phyloP scores from a whole-genome alignment of 2,329 filamentous ascomycete genomes.

The Sporothrix phasma region DNA sequence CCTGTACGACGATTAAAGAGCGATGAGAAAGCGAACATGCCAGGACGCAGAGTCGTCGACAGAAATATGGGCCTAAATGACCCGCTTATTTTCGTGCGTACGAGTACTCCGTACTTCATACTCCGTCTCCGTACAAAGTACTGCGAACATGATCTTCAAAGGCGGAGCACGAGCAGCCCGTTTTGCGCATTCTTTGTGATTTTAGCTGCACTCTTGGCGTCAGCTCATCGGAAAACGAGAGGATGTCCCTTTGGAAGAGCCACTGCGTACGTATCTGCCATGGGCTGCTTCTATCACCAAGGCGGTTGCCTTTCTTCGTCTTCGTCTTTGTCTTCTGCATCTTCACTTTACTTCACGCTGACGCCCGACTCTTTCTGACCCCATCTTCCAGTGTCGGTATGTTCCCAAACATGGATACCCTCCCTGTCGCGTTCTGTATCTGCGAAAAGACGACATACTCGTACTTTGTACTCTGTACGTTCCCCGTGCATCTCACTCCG shows the following conservation, averaged over 20 bases:
- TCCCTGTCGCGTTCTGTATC: background rate
- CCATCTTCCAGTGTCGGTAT: background rate
- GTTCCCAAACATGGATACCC: background rate
- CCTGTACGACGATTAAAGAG: background rate
- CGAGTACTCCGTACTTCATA: no score
- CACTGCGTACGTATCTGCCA: no score
- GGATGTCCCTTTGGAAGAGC: no score
- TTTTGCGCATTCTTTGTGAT: background rate
- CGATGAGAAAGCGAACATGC: background rate
- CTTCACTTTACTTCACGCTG: background rate
- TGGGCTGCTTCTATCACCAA: no score
- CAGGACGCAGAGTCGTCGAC: background rate
- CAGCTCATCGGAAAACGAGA: background rate
- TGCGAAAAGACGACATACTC: background rate
- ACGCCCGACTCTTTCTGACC: background rate
- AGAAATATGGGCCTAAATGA: background rate
- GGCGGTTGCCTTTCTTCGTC: background rate
- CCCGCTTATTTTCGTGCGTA: conserved; percentile 3
- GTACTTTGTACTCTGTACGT: background rate
- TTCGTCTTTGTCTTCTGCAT: background rate
- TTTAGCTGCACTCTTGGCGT: background rate
- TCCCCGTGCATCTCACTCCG: background rate
- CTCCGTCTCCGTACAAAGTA: no score
- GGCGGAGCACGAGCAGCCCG: background rate
- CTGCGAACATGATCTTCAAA: no score